These are phyloP conservation scores for Cymodocea nodosa DNA, from an alignment of 116 monocot species.

Conservation along the genomic window DNA sequence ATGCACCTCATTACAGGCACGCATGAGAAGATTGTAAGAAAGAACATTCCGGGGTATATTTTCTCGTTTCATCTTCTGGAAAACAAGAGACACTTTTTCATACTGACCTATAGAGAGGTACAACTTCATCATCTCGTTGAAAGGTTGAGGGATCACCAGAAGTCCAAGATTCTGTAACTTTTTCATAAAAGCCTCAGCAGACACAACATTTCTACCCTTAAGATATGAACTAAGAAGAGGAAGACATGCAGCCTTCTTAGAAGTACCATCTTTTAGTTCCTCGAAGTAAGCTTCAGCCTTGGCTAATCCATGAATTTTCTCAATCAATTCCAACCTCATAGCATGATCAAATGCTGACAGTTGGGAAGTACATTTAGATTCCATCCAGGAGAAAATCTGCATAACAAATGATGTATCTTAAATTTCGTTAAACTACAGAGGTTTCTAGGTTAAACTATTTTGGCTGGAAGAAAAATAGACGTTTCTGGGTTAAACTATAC, in stretches of 20 bases:
- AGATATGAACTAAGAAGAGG: constrained; percentile 64
- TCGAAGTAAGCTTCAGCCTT: constrained; percentile 58
- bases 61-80: constrained; percentile 46
- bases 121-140: constrained; percentile 87
- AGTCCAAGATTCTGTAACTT: constrained; percentile 37
- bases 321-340: constrained; percentile 43
- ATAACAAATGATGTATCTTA: constrained; percentile 9
- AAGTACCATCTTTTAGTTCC: constrained; percentile 22
- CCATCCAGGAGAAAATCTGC: constrained; percentile 54
- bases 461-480: too few relatives aligned
- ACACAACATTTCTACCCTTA: constrained; percentile 27
- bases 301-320: constrained; percentile 29
- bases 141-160: constrained; percentile 47
- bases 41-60: constrained; percentile 46
- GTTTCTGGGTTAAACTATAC: too few relatives aligned
- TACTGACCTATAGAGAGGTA: constrained; percentile 45
- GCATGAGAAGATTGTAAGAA: constrained; percentile 74
- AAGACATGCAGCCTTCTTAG: constrained; percentile 44
- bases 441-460: too few relatives aligned
- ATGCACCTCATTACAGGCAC: constrained; percentile 42
- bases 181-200: constrained; percentile 55
- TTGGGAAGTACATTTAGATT: constrained; percentile 18
- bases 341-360: constrained; percentile 46
- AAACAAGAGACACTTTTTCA: constrained; percentile 38
- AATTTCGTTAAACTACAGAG: too few relatives aligned